Conservation (phyloP, 805 yeast species). For the Barnettozyma salicaria region DNA sequence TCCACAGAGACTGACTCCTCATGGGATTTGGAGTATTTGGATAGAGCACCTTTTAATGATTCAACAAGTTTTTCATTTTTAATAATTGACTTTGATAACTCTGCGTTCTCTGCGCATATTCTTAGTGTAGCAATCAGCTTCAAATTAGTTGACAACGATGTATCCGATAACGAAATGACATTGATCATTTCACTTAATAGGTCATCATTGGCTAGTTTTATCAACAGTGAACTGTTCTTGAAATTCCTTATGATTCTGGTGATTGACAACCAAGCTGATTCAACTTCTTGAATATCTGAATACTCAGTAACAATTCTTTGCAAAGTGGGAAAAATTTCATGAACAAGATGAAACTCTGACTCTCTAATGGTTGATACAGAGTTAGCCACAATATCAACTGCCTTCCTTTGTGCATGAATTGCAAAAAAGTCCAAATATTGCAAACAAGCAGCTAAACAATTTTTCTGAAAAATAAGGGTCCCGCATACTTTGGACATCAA, state of each 20-base stretch:
- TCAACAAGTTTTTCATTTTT: constrained; percentile 43
- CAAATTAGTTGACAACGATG: constrained; percentile 27
- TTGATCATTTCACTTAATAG: constrained; percentile 31
- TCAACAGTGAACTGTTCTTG: constrained; percentile 38
- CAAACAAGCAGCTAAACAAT: constrained; percentile 60
- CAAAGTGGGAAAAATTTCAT: constrained; percentile 53
- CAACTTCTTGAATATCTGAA: constrained; percentile 54
- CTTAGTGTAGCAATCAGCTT: constrained; percentile 37
- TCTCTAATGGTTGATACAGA: constrained; percentile 46
- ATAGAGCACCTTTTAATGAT: constrained; percentile 43
- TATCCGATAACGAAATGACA: constrained; percentile 27
- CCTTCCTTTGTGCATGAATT: constrained; percentile 80
- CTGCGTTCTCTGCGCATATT: constrained; percentile 36
- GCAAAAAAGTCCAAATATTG: constrained; percentile 84
- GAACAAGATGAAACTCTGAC: constrained; percentile 41
- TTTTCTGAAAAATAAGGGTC: constrained; percentile 45
- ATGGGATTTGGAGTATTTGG: constrained; percentile 38
- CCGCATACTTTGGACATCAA: constrained; percentile 53
- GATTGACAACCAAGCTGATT: constrained; percentile 60
- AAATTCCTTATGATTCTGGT: constrained; percentile 51
- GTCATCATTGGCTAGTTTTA: constrained; percentile 34
- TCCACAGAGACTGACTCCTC: constrained; percentile 45
- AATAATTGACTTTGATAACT: constrained; percentile 39
- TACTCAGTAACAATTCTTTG: constrained; percentile 47
- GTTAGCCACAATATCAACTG: constrained; percentile 66